Evolutionary conservation across 2,329 filamentous ascomycete genomes (phyloP), one percentile per base, ranked within the genome.

Genomic region (Cordyceps javanica): DNA sequence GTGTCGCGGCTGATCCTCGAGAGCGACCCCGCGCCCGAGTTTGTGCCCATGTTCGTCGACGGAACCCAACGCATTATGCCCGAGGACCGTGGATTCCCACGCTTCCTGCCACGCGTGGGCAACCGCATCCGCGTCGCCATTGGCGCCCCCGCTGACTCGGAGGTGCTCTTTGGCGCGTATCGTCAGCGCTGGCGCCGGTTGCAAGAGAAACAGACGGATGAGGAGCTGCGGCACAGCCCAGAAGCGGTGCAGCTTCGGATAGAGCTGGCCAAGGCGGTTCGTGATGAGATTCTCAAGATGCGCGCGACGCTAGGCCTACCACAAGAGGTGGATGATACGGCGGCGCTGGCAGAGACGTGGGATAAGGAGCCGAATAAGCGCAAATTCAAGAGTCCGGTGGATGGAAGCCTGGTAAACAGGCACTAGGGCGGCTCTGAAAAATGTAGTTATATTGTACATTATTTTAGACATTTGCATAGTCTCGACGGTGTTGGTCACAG

Each of bases 31-130:
- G 86, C 89, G 61, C 94, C 94, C 0, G 90, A 95, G 64, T 82
- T 99, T 21, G 82, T 99, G 36, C 91, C 94, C 44, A 93, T 99
- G 74, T 99, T 95, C 78, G 87, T 97, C 51, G 90, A 97, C 66
- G 94, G 94, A 28, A 89, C 89, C 16, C 89, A 97, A 68, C 75
- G 88, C 59, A 79, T 96, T 64, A 97, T 97, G 93, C 82, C 90
- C 66, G 93, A 97, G 72, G 81, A 86, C 59, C 82, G 94, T 46
- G 74, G 73, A 2, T 96, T 86, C 65, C 94, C 93, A 1, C 84
- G 90, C 13, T 94, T 90, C 66, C 65, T 96, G 14, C 94, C 94
- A 1, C 82, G 93, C 3, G 73, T 85, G 11, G 85, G 88, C 53
- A 87, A 90, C 63, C 80, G 79, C 7, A 77, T 96, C 52, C 82